phyloP scores from a whole-genome alignment of 345 rosid genomes.

The Boechera divaricarpa region DNA sequence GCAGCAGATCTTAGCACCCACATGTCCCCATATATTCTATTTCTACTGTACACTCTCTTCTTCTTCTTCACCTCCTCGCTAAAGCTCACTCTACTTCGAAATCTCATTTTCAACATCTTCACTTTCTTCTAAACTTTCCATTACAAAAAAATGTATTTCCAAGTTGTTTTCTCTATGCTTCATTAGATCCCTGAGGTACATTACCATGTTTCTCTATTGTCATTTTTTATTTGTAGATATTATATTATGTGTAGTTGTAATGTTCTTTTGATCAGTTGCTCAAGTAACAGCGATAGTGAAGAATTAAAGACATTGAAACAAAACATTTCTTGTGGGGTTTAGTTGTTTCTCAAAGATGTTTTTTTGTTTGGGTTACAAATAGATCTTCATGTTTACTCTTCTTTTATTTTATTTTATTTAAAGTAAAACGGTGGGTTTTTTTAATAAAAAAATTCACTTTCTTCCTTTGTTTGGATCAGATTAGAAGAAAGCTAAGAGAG shows the following conservation, averaged over 20 bases:
- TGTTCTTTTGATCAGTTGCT: constrained; percentile 39
- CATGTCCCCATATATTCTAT: constrained; percentile 49
- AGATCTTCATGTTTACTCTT: constrained; percentile 46
- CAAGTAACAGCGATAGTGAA: constrained; percentile 39
- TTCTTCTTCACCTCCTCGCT: constrained; percentile 31
- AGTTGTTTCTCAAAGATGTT: constrained; percentile 29
- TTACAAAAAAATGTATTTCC: background rate
- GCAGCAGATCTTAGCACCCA: constrained; percentile 45
- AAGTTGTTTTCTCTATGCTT: constrained; percentile 13
- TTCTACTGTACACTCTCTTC: constrained; percentile 49
- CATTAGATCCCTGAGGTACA: constrained; percentile 42
- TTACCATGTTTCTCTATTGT: constrained; percentile 14
- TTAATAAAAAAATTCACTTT: background rate
- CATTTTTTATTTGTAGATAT: background rate
- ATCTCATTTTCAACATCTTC: constrained; percentile 35
- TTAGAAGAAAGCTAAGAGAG: constrained; percentile 27
- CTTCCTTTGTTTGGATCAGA: constrained; percentile 37
- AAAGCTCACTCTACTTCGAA: constrained; percentile 32
- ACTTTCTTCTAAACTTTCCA: constrained; percentile 27
- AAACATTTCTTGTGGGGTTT: constrained; percentile 40
- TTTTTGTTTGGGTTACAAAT: background rate
- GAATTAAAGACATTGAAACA: constrained; percentile 16
- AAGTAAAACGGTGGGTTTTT: background rate
- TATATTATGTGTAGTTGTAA: constrained; percentile 35
- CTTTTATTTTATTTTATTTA: constrained; percentile 6